phyloP scores from a whole-genome alignment of 2,329 filamentous ascomycete genomes.

The Cladophialophora chaetospira region DNA sequence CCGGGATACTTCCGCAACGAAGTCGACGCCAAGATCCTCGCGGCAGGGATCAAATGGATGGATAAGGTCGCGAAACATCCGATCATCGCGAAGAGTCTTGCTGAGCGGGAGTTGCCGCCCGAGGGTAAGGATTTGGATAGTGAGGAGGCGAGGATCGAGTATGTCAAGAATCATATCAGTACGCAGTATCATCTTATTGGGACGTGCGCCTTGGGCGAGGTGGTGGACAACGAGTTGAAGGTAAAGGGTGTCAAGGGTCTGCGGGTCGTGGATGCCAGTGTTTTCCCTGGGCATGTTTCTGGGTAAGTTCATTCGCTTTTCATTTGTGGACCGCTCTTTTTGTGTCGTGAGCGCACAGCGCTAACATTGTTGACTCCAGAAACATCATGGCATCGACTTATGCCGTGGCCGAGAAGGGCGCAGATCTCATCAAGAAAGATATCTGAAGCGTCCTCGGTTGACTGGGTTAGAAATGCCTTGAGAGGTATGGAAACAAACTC shows the following conservation, averaged over 20 bases:
- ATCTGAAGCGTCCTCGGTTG: background rate
- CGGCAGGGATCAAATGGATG: slow-evolving; percentile 44
- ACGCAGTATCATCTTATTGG: slow-evolving; percentile 48
- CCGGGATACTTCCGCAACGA: slow-evolving; percentile 44
- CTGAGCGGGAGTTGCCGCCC: slow-evolving; percentile 19
- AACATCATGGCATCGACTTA: slow-evolving; percentile 38
- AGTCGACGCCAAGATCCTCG: slow-evolving; percentile 39
- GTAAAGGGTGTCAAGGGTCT: slow-evolving; percentile 43
- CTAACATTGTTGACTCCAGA: background rate
- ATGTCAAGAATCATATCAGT: slow-evolving; percentile 42
- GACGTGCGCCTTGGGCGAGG: slow-evolving; percentile 49
- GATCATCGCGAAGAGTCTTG: slow-evolving; percentile 20
- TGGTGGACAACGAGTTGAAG: slow-evolving; percentile 41
- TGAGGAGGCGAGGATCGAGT: slow-evolving; percentile 37
- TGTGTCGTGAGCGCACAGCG: background rate
- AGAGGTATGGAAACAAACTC: no score
- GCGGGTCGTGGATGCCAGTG: slow-evolving; percentile 42
- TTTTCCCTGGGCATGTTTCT: slow-evolving; percentile 39
- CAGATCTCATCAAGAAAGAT: slow-evolving; percentile 41
- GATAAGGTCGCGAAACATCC: slow-evolving; percentile 36
- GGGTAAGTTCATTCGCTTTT: slow-evolving; percentile 32
- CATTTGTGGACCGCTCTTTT: background rate
- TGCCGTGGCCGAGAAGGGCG: slow-evolving; percentile 39
- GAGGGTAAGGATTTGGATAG: slow-evolving; percentile 19
- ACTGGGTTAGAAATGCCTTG: background rate